Conservation (phyloP, 371 early-diverging fungal species). For the Capillidium heterosporum region DNA sequence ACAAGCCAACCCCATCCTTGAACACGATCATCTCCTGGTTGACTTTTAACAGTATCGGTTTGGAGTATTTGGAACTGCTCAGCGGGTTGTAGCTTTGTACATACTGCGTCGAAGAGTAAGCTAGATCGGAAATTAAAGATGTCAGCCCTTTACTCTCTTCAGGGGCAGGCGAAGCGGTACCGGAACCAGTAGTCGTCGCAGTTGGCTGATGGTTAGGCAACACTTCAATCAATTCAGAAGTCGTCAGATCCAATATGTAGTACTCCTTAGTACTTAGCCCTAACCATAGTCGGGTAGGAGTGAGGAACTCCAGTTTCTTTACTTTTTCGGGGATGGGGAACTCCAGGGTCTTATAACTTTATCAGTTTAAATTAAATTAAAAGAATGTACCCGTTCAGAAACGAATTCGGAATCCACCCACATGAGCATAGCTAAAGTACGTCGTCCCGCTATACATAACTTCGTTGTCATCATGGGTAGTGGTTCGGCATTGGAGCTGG, state of each 20-base stretch:
- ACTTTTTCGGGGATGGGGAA: constrained; percentile 39
- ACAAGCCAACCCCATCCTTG: constrained; percentile 33
- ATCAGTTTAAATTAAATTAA: background rate
- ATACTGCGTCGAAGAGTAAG: constrained; percentile 1
- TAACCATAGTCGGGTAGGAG: constrained; percentile 36
- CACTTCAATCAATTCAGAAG: background rate
- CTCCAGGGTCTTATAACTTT: constrained; percentile 19
- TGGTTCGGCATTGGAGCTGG: background rate
- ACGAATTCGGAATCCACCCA: constrained; percentile 4
- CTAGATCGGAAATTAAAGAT: background rate
- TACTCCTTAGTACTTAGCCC: constrained; percentile 41
- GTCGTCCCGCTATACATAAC: background rate
- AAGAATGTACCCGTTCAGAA: background rate
- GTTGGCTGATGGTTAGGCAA: background rate
- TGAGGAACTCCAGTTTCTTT: constrained; percentile 49
- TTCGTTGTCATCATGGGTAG: background rate
- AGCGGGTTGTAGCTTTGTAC: constrained; percentile 2
- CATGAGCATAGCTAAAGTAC: background rate
- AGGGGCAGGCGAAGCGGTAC: background rate
- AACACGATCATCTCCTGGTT: constrained; percentile 7
- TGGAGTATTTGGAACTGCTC: background rate
- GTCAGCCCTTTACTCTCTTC: background rate
- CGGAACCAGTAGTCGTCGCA: background rate
- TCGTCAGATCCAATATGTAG: constrained; percentile 27
- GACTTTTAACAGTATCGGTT: background rate